These are phyloP conservation scores for Lentinula boryana DNA, from an alignment of 768 basidiomycete genomes.

Conservation along the genomic window DNA sequence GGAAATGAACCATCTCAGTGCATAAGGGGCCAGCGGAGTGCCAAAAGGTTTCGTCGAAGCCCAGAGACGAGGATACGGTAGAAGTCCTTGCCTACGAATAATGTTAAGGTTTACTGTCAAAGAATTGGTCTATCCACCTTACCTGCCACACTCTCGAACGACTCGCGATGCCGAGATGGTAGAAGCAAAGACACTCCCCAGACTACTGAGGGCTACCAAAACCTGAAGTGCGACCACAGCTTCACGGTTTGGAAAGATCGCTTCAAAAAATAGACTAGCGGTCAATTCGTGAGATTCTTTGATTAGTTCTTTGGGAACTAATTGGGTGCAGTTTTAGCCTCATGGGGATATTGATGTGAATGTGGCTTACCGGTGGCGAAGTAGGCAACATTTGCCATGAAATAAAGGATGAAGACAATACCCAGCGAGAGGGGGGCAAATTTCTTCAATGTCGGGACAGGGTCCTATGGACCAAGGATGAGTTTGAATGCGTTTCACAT, in stretches of 20 bases:
- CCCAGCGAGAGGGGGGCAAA: conserved; percentile 41
- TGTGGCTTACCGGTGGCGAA: conserved; percentile 25
- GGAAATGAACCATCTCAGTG: conserved; percentile 39
- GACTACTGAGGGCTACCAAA: conserved; percentile 32
- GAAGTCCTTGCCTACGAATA: conserved; percentile 35
- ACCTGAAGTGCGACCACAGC: conserved; percentile 29
- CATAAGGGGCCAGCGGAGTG: conserved; percentile 40
- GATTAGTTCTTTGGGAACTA: conserved; percentile 38
- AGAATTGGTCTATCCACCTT: not conserved
- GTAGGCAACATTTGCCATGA: conserved; percentile 40
- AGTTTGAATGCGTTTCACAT: not conserved
- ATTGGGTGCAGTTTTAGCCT: not conserved
- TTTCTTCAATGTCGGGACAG: conserved; percentile 39
- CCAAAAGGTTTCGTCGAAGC: conserved; percentile 46
- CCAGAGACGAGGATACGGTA: conserved; percentile 46
- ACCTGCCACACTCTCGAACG: conserved; percentile 37
- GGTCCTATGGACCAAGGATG: conserved; percentile 18
- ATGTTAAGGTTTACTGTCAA: not conserved
- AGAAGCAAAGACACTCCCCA: conserved; percentile 32
- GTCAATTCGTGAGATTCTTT: conserved; percentile 36
- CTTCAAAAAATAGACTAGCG: conserved; percentile 43
- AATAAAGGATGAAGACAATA: conserved; percentile 38
- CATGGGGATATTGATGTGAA: not conserved
- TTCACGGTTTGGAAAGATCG: conserved; percentile 37
- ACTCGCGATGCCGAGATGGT: conserved; percentile 38